Evolutionary conservation across 208 protist genomes (phyloP).

Genomic region (Acanthamoeba castellanii): DNA sequence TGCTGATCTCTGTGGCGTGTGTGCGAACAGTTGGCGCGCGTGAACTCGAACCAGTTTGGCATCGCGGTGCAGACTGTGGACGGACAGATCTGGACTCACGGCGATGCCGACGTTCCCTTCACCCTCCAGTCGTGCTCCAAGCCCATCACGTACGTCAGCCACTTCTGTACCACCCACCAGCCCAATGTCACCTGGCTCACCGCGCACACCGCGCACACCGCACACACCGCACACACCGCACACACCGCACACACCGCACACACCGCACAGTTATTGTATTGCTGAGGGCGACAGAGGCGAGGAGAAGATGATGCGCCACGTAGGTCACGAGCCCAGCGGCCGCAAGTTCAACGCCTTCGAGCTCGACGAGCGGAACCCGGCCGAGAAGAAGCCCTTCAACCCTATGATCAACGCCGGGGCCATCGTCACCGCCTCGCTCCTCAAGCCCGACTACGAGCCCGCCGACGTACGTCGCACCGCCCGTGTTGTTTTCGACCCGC

Average conservation of each 20-base stretch:
- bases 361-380: slow-evolving; percentile 40
- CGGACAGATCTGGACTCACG: slow-evolving; percentile 76
- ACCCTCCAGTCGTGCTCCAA: slow-evolving; percentile 81
- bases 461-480: slow-evolving; percentile 34
- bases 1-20: background rate
- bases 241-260: too few species aligned
- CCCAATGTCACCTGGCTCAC: background rate
- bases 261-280: slow-evolving; percentile 79
- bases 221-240: too few species aligned
- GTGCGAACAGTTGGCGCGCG: slow-evolving; percentile 77
- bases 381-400: slow-evolving; percentile 74
- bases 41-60: slow-evolving; percentile 79
- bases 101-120: slow-evolving; percentile 77
- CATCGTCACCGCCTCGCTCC: slow-evolving; percentile 67
- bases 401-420: slow-evolving; percentile 79
- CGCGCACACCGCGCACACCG: too few species aligned
- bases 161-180: background rate
- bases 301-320: slow-evolving; percentile 57
- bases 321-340: slow-evolving; percentile 73
- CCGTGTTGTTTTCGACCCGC: too few species aligned
- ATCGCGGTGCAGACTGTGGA: slow-evolving; percentile 78
- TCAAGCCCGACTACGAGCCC: slow-evolving; percentile 71
- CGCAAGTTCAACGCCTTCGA: slow-evolving; percentile 74
- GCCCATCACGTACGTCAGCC: slow-evolving; percentile 57
- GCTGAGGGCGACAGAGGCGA: slow-evolving; percentile 72